Base-by-base conservation (phyloP, 495 filamentous ascomycete species). In the Copromyces sp. region DNA sequence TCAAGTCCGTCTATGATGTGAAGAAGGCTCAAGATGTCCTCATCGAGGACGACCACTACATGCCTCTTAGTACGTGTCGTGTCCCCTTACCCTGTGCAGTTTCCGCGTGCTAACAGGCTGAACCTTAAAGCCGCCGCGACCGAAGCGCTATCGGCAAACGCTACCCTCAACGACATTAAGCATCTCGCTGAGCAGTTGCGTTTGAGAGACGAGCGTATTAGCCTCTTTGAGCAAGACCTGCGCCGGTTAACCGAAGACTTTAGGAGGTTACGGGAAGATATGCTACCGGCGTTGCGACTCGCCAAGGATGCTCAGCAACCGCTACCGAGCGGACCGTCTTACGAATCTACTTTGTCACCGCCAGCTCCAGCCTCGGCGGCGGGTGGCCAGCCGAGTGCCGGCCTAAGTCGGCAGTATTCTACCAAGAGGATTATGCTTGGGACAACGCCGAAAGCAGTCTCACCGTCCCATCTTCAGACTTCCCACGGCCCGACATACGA, bases 1-100 rank as follows among this genome's bases (percentile, higher is more conserved):
- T 99, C 68, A 98, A 97, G 83, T 92, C 88, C 74, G 93, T 98
- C 42, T 99, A 97, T 81, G 94, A 98, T 78, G 89, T 94, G 75
- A 99, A 99, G 83, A 89, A 94, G 76, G 92, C 92, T 73, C 93
- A 98, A 78, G 92, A 94, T 76, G 88, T 99, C 72, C 91, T 93
- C 3, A 90, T 97, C 73, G 95, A 98, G 74, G 87, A 90, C 35
- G 95, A 97, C 75, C 92, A 98, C 78, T 99, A 97, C 81, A 90
- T 98, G 69, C 96, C 95, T 44, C 87, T 94, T 39, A 94, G 94
- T 98, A 90, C 74, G 93, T 86, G 59, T 45, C 70, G 41, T 16
- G 12, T 69, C 41, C 69, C 40, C 68, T 29, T 39, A 32, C 35
- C 69, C 35, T 35, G 35, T 39, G 29, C 40, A 47, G 35, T 35